Percentiles rank a stretch among this genome's conserved stretches.
Conservation (phyloP, 768 basidiomycete species). For the Naganishia randhawae region DNA sequence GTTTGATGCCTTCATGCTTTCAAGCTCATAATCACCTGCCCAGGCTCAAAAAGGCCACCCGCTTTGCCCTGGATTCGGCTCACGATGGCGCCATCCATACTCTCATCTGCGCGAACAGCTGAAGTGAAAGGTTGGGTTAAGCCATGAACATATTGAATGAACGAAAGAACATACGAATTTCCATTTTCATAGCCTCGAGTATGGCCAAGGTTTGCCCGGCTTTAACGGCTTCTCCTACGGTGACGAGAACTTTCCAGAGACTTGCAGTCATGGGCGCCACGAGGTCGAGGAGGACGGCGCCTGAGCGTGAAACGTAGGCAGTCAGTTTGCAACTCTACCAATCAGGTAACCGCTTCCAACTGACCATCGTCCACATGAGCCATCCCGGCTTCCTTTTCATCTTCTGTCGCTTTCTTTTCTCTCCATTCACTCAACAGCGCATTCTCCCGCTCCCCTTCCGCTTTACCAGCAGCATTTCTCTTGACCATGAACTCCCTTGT, state of each 20-base stretch:
- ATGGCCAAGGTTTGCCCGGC: slow-evolving; percentile 34
- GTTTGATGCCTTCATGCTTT: not conserved
- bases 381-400: slow-evolving; percentile 3
- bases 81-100: slow-evolving; percentile 33
- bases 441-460: slow-evolving; percentile 52
- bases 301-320: not conserved
- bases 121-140: not conserved
- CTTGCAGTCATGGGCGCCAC: slow-evolving; percentile 37
- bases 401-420: slow-evolving; percentile 27
- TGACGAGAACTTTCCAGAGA: slow-evolving; percentile 37
- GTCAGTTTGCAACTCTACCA: not conserved
- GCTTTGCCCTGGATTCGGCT: slow-evolving; percentile 29
- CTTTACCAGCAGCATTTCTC: slow-evolving; percentile 43
- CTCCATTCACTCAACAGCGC: slow-evolving; percentile 54
- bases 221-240: slow-evolving; percentile 32
- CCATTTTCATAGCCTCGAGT: slow-evolving; percentile 43
- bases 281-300: slow-evolving; percentile 25
- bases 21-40: slow-evolving; percentile 31
- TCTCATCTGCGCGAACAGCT: slow-evolving; percentile 36
- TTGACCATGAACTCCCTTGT: slow-evolving; percentile 53
- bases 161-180: slow-evolving; percentile 33
- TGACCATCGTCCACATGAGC: slow-evolving; percentile 25
- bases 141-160: not conserved
- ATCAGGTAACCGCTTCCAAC: not conserved
- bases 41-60: slow-evolving; percentile 35